A percentile compares a stretch with the other conserved stretches of the same genome.
phyloP scores from a whole-genome alignment of 345 rosid species.

The Geranium brycei region DNA sequence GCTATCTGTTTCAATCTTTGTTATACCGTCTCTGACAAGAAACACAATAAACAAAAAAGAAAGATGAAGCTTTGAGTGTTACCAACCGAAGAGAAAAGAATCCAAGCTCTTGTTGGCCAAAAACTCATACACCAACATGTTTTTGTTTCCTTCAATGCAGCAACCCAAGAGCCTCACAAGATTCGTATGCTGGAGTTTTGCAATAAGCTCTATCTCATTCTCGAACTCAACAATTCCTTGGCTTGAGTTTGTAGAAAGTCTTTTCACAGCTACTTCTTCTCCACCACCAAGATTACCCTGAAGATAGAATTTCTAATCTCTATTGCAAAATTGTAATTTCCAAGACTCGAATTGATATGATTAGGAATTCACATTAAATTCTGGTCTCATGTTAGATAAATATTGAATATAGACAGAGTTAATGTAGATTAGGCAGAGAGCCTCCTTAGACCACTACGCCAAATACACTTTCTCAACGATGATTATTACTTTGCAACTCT shows the following conservation, averaged over 20 bases:
- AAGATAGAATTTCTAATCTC: not conserved
- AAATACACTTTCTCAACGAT: no score
- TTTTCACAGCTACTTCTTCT: constrained; percentile 46
- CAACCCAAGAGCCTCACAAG: constrained; percentile 56
- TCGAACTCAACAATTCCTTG: constrained; percentile 56
- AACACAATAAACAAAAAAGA: not conserved
- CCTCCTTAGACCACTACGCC: no score
- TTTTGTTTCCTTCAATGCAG: constrained; percentile 46
- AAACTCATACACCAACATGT: constrained; percentile 48
- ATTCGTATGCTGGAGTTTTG: constrained; percentile 60
- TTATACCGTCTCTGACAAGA: no score
- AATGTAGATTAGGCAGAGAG: no score
- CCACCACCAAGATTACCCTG: constrained; percentile 39
- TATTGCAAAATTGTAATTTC: not conserved
- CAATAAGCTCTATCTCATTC: constrained; percentile 49
- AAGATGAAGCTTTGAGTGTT: not conserved
- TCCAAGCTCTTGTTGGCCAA: constrained; percentile 18
- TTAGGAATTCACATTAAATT: no score
- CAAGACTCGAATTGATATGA: not conserved
- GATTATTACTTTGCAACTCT: no score
- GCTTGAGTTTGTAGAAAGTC: constrained; percentile 39
- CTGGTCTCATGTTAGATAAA: no score
- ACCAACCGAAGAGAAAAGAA: constrained; percentile 37
- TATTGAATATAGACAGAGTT: no score
- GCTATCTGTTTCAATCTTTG: constrained; percentile 22